phyloP scores from a whole-genome alignment of 1,284 basidiomycete genomes.

The Ganoderma multipileum region DNA sequence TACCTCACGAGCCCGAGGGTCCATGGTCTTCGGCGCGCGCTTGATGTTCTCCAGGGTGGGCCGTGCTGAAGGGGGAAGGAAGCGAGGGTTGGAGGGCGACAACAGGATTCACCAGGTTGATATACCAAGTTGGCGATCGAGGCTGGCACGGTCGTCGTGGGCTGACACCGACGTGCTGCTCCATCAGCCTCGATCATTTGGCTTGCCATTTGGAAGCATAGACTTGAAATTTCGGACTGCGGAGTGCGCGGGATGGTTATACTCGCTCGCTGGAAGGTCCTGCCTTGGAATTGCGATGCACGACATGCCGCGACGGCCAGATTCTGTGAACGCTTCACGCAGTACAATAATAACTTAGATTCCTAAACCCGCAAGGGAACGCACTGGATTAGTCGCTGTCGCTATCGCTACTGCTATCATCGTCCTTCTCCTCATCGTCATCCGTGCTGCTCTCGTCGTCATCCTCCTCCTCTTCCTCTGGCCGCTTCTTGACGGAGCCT shows the following conservation, averaged over 20 bases:
- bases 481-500: slow-evolving; percentile 77
- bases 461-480: slow-evolving; percentile 42
- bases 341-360: slow-evolving; percentile 17
- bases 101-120: neutral
- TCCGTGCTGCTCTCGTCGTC: slow-evolving; percentile 56
- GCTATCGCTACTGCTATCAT: slow-evolving; percentile 47
- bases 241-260: neutral
- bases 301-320: neutral
- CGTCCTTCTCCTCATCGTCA: slow-evolving; percentile 51
- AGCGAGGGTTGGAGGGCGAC: neutral
- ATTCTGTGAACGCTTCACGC: slow-evolving; percentile 4
- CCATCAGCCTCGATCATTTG: neutral
- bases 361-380: slow-evolving; percentile 11
- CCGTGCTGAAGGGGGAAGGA: neutral
- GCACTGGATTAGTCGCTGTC: slow-evolving; percentile 28
- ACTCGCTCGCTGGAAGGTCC: neutral
- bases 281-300: neutral
- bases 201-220: neutral
- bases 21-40: slow-evolving; percentile 10
- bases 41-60: slow-evolving; percentile 5
- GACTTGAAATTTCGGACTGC: neutral
- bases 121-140: neutral
- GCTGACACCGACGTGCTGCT: neutral
- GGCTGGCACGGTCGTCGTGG: neutral
- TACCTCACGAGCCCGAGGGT: slow-evolving; percentile 3